These are phyloP conservation scores for Cyclostephanos tholiformis DNA, from an alignment of 108 stramenopile species.

Conservation along the genomic window DNA sequence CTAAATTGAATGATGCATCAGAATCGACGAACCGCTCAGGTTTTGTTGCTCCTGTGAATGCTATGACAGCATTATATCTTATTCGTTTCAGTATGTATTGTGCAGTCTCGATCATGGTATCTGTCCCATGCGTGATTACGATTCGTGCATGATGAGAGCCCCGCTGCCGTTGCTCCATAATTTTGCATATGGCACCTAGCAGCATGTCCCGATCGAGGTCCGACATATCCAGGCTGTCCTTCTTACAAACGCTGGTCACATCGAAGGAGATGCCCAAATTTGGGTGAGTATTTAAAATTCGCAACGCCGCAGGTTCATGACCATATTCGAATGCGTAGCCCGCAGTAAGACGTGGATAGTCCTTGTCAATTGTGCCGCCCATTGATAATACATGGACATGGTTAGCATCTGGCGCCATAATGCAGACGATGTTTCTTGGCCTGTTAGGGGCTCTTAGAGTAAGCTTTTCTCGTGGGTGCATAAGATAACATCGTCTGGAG, in stretches of 20 bases:
- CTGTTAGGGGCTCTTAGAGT: no score
- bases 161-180: neutral
- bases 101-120: constrained; percentile 62
- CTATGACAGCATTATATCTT: constrained; percentile 18
- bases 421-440: neutral
- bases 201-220: constrained; percentile 32
- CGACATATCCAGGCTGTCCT: constrained; percentile 57
- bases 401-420: neutral
- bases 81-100: constrained; percentile 24
- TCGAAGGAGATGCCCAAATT: constrained; percentile 37
- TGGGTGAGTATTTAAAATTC: constrained; percentile 44
- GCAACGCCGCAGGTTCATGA: constrained; percentile 41
- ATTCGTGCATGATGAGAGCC: constrained; percentile 17
- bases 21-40: constrained; percentile 63
- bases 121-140: constrained; percentile 62
- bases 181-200: neutral
- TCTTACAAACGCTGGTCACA: constrained; percentile 39
- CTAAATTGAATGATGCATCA: constrained; percentile 58
- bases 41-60: constrained; percentile 61
- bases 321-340: constrained; percentile 62
- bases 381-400: constrained; percentile 38
- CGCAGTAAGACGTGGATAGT: constrained; percentile 55
- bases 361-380: constrained; percentile 65
- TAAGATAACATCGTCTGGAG: no score
- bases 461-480: no score